Percentiles rank a stretch among this genome's conserved stretches.
phyloP scores from a whole-genome alignment of 495 filamentous ascomycete species.

The Penicillium bialowiezense region DNA sequence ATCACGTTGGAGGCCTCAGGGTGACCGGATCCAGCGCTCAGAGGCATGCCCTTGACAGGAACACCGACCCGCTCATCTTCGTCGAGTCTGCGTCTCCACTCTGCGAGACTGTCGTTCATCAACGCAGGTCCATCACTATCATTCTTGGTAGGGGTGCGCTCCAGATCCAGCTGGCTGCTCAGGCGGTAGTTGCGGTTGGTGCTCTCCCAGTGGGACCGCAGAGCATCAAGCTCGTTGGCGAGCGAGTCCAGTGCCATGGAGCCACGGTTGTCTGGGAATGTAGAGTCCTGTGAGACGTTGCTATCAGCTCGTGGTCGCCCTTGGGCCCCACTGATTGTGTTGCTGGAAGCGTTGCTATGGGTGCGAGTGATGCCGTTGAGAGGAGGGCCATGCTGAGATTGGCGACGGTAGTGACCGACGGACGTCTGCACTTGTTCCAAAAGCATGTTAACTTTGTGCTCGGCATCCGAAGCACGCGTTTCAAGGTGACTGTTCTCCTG shows the following conservation, averaged over 20 bases:
- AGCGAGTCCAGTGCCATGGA: slow-evolving; percentile 87
- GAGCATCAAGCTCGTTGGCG: slow-evolving; percentile 83
- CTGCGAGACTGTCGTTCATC: slow-evolving; percentile 67
- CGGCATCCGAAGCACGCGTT: slow-evolving; percentile 78
- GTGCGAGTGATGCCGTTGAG: slow-evolving; percentile 41
- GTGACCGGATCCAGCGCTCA: slow-evolving; percentile 20
- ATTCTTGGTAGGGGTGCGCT: slow-evolving; percentile 59
- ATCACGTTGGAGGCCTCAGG: slow-evolving; percentile 35
- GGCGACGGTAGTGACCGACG: slow-evolving; percentile 91
- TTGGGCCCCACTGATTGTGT: slow-evolving; percentile 22
- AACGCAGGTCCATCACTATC: slow-evolving; percentile 40
- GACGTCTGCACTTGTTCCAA: slow-evolving; percentile 91
- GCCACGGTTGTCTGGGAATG: slow-evolving; percentile 66
- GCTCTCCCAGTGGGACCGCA: slow-evolving; percentile 89
- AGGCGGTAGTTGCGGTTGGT: slow-evolving; percentile 92
- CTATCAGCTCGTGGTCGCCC: slow-evolving; percentile 42
- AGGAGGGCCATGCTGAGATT: slow-evolving; percentile 53
- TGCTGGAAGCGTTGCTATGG: slow-evolving; percentile 46
- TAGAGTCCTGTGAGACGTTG: slow-evolving; percentile 55
- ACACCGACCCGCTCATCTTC: slow-evolving; percentile 49
- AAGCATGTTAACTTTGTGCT: slow-evolving; percentile 86
- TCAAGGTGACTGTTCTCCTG: slow-evolving; percentile 78
- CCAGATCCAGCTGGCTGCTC: slow-evolving; percentile 82
- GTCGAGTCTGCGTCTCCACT: slow-evolving; percentile 73
- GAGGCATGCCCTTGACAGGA: slow-evolving; percentile 27